phyloP scores from a whole-genome alignment of 1,139 yeast species.

The Yamadazyma spencermartinsiae region DNA sequence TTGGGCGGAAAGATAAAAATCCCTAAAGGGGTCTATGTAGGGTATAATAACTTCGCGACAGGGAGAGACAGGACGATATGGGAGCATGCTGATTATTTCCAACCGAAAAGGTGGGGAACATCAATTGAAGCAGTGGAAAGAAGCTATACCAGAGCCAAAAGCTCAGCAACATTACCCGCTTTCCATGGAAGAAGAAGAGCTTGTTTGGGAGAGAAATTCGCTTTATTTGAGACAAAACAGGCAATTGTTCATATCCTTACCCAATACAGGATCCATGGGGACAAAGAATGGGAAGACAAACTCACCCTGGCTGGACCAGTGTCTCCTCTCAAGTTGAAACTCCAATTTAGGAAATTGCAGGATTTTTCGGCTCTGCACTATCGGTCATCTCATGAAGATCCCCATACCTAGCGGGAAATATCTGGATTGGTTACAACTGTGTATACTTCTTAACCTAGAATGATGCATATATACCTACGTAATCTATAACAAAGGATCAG shows the following conservation, averaged over 20 bases:
- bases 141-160: conserved; percentile 45
- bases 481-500: no score
- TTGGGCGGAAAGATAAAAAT: conserved; percentile 46
- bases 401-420: background rate
- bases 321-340: conserved; percentile 20
- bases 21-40: conserved; percentile 57
- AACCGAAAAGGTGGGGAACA: conserved; percentile 60
- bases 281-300: conserved; percentile 50
- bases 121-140: conserved; percentile 33
- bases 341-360: conserved; percentile 13
- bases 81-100: conserved; percentile 47
- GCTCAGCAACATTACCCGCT: conserved; percentile 47
- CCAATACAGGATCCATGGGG: conserved; percentile 34
- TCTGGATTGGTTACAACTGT: no score
- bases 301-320: conserved; percentile 48
- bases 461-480: no score
- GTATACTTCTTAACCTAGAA: no score
- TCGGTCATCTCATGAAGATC: background rate
- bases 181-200: conserved; percentile 66
- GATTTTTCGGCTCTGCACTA: background rate
- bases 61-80: conserved; percentile 52
- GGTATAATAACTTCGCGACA: conserved; percentile 57
- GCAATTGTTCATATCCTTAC: conserved; percentile 37
- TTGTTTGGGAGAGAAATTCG: conserved; percentile 62
- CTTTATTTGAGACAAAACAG: conserved; percentile 46